phyloP scores from a whole-genome alignment of 2,329 filamentous ascomycete species.

The Aspergillus ruber region DNA sequence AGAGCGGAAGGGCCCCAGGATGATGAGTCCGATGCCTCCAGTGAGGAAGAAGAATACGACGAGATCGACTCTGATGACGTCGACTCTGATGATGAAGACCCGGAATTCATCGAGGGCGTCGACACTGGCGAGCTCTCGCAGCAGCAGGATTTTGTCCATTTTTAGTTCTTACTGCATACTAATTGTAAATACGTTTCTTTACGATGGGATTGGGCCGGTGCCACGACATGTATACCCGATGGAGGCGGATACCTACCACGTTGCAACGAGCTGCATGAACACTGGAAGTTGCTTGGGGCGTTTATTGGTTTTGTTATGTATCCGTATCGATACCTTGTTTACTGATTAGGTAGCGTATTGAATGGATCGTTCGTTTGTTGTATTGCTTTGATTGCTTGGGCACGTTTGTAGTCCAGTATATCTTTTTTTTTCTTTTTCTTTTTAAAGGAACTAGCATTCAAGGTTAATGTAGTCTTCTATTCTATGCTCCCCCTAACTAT shows the following conservation, averaged over 20 bases:
- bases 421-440: too few relatives aligned
- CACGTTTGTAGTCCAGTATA: too few relatives aligned
- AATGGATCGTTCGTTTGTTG: not conserved
- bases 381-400: too few relatives aligned
- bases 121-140: conserved; percentile 44
- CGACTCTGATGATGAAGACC: conserved; percentile 59
- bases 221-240: not conserved
- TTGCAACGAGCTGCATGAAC: not conserved
- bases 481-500: too few relatives aligned
- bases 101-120: conserved; percentile 29
- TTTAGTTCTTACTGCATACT: conserved; percentile 23
- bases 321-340: not conserved
- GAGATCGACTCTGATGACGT: conserved; percentile 63
- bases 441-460: too few relatives aligned
- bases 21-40: conserved; percentile 64
- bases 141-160: conserved; percentile 49
- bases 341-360: not conserved
- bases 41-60: conserved; percentile 64
- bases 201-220: not conserved
- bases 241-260: not conserved
- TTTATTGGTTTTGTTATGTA: not conserved
- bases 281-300: not conserved
- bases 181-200: not conserved
- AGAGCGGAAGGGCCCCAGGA: conserved; percentile 36
- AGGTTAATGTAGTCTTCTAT: too few relatives aligned